A percentile compares a stretch with the other conserved stretches of the same genome.
Evolutionary conservation across 495 filamentous ascomycete genomes (phyloP).

Genomic region (Cercophora scortea): DNA sequence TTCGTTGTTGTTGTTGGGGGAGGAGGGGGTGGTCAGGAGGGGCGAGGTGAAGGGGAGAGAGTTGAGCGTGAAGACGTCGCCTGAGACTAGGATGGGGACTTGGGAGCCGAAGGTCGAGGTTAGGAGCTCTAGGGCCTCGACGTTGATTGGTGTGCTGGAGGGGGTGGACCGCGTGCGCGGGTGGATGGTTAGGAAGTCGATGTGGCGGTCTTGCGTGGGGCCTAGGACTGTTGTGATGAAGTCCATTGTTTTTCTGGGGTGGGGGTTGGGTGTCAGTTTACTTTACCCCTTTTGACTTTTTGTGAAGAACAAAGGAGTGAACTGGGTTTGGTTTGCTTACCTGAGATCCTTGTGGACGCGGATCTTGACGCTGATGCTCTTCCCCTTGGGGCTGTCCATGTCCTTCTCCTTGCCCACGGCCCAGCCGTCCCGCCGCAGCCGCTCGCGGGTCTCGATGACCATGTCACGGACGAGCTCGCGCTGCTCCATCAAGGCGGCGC

Average conservation of each 20-base stretch:
- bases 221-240: conserved; percentile 43
- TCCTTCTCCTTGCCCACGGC: conserved; percentile 27
- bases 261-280: not conserved
- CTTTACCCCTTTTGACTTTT: too few species aligned
- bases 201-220: conserved; percentile 32
- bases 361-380: conserved; percentile 58
- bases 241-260: conserved; percentile 35
- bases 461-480: conserved; percentile 53
- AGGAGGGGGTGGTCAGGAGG: conserved; percentile 11
- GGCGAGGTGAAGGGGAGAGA: conserved; percentile 37
- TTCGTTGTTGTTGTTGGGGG: conserved; percentile 12
- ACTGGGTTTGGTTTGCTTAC: conserved; percentile 7
- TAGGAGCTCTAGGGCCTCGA: conserved; percentile 50
- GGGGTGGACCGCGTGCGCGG: conserved; percentile 48
- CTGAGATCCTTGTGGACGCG: conserved; percentile 53
- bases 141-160: conserved; percentile 47
- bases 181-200: conserved; percentile 60
- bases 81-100: conserved; percentile 53
- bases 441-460: conserved; percentile 41
- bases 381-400: conserved; percentile 21
- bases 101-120: conserved; percentile 34
- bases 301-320: too few species aligned
- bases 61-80: conserved; percentile 50
- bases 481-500: conserved; percentile 54
- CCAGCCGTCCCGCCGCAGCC: conserved; percentile 38